Evolutionary conservation across 1,284 basidiomycete species (phyloP), one percentile per base, ranked within the genome.

Genomic region (Thelephora terrestris): DNA sequence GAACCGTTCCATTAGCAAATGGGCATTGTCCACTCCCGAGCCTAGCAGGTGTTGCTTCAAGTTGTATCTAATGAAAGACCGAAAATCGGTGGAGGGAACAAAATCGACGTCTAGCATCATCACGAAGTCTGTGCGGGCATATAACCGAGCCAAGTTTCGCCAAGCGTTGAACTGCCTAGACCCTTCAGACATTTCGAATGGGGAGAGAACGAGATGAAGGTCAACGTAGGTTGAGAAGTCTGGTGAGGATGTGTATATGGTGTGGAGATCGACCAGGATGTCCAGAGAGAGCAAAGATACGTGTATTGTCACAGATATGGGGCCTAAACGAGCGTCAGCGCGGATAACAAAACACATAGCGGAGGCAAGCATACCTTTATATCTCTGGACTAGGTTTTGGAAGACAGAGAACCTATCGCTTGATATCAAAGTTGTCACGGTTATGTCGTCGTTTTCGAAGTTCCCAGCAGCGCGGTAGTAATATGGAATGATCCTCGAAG

Each of bases 101-200:
- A 92, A 91, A 61, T 91, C 88, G 52, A 91, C 82, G 62, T 91
- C 89, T 47, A 92, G 77, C 81, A 91, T 87, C 81, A 91, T 86
- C 46, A 91, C 76, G 56, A 78, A 88, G 53, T 84, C 76, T 5
- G 88, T 90, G 12, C 86, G 74, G 2, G 87, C 81, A 58, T 88
- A 87, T 47, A 88, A 70, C 38, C 88, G 76, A 10, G 89, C 89
- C 32, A 81, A 75, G 60, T 91, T 91, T 37, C 90, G 74, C 85
- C 89, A 91, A 36, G 85, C 79, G 64, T 91, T 91, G 69, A 92
- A 84, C 60, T 90, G 79, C 3, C 87, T 74, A 52, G 85, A 81
- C 57, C 62, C 61, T 51, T 63, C 63, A 18, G 58, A 56, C 23
- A 66, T 62, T 49, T 63, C 49, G 51, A 87, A 88, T 2, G 80